These are phyloP conservation scores for Sanghuangporus baumii DNA, from an alignment of 1,284 basidiomycete species.

Conservation along the genomic window DNA sequence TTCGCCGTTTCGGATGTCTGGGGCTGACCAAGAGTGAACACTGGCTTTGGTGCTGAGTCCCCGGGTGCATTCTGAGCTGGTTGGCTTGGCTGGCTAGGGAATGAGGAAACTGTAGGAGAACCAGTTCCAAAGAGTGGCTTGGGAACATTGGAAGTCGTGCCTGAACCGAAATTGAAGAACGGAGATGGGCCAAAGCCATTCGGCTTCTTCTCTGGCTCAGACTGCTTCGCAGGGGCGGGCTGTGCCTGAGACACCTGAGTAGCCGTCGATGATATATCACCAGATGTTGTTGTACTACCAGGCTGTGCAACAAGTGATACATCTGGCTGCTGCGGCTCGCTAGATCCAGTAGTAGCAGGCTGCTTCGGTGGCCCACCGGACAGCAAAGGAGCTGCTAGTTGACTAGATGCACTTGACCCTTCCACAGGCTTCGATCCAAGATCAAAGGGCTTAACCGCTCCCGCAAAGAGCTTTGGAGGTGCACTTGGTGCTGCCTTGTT, in stretches of 20 bases:
- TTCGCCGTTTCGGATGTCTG: slow-evolving; percentile 22
- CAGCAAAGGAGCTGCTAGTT: neutral
- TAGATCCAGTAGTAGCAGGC: neutral
- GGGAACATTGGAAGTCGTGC: neutral
- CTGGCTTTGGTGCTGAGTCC: neutral
- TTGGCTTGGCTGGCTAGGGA: slow-evolving; percentile 20
- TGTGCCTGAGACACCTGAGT: neutral
- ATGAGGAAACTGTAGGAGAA: neutral
- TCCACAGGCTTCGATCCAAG: slow-evolving; percentile 9
- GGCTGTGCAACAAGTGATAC: neutral
- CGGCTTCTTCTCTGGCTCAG: slow-evolving; percentile 9
- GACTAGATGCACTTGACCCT: neutral
- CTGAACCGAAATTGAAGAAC: slow-evolving; percentile 9
- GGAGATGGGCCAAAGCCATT: neutral
- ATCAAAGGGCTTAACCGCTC: neutral
- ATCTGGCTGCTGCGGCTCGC: neutral
- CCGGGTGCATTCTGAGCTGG: neutral
- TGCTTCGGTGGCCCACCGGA: slow-evolving; percentile 5
- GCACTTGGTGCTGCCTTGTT: neutral
- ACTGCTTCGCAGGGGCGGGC: neutral
- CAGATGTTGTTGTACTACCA: neutral
- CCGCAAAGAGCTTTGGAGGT: neutral
- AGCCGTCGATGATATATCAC: neutral
- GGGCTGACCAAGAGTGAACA: neutral
- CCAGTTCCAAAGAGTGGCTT: slow-evolving; percentile 15